Base-by-base conservation (phyloP, 2,329 filamentous ascomycete genomes). In the Didymella keratinophila region DNA sequence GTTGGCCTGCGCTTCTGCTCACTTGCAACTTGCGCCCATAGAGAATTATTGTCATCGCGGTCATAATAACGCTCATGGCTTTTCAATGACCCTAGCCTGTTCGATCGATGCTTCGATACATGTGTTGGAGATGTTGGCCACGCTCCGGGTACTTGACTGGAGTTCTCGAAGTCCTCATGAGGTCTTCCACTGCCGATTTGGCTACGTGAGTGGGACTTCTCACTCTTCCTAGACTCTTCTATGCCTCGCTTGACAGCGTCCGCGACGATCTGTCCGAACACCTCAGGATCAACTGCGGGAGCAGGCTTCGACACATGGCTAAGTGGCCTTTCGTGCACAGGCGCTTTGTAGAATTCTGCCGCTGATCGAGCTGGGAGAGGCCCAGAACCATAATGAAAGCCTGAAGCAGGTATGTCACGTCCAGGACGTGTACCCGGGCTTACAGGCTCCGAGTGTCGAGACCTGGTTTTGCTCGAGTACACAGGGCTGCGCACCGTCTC, bases 351-450 rank as follows among this genome's bases (percentile, higher is more conserved):
- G 1, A 28, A 44, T 3, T 51, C 45, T 30, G 14, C 23, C 4
- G 21, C 30, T 4, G 57, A 37, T 23, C 23, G 57, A 2, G 50
- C 41, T 1, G 66, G 71, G 23, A 74, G 62, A 16, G 71, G 70
- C 10, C 71, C 69, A 28, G 62, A 66, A 14, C 71, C 72, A 16
- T 74, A 74, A 23, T 70, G 65, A n/a, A 67, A 62, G 4, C 58
- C 64, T 4, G 57, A 36, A 16, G 58, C 41, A 32, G 65, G 57
- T 30, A 63, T 48, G 12, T 54, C 48, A 0, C 43, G 52, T 16
- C 37, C n/a, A 39, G 23, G 52, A 8, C 41, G 61, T 18, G 59
- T 51, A 1, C 46, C 23, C 8, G 65, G 64, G 11, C 60, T 67
- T 8, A 66, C 23, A 4, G 60, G 51, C 43, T 56, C 56, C 11